Evolutionary conservation across 257 asterid species (phyloP).

Genomic region (Gentiana macrophylla): DNA sequence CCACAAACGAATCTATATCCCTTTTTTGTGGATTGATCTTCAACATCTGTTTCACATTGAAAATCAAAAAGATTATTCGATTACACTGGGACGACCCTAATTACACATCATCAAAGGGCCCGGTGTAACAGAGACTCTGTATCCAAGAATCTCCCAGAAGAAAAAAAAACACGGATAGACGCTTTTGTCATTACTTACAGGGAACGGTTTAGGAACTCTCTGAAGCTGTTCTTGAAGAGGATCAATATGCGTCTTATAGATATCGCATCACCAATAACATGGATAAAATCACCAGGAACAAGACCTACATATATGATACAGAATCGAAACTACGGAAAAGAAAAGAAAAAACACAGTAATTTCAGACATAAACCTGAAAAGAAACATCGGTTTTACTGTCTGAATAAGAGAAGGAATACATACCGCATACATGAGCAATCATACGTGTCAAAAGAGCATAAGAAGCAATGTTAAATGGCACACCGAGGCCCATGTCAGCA

Average conservation of each 20-base stretch:
- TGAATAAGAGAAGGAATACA: not conserved
- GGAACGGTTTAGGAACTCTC: conserved; percentile 66
- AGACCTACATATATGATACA: conserved; percentile 30
- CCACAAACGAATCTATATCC: conserved; percentile 57
- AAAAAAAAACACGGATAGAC: not conserved
- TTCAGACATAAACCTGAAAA: not conserved
- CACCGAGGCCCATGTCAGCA: conserved; percentile 84
- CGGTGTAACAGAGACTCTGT: not conserved
- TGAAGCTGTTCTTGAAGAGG: conserved; percentile 65
- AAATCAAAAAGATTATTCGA: conserved; percentile 8
- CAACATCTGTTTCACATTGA: conserved; percentile 31
- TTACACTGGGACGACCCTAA: not conserved
- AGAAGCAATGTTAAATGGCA: conserved; percentile 75
- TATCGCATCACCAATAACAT: conserved; percentile 73
- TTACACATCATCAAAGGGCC: not conserved
- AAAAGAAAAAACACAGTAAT: not conserved
- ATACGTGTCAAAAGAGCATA: conserved; percentile 68
- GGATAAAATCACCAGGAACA: conserved; percentile 64
- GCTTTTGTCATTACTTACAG: conserved; percentile 31
- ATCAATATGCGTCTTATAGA: conserved; percentile 44
- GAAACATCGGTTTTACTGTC: not conserved
- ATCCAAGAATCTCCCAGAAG: not conserved
- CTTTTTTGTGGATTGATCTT: conserved; percentile 44
- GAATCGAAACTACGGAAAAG: not conserved
- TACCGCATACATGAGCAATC: conserved; percentile 84